These are phyloP conservation scores for Aaosphaeria pasadenensis DNA, from an alignment of 2,329 filamentous ascomycete species.

Conservation along the genomic window DNA sequence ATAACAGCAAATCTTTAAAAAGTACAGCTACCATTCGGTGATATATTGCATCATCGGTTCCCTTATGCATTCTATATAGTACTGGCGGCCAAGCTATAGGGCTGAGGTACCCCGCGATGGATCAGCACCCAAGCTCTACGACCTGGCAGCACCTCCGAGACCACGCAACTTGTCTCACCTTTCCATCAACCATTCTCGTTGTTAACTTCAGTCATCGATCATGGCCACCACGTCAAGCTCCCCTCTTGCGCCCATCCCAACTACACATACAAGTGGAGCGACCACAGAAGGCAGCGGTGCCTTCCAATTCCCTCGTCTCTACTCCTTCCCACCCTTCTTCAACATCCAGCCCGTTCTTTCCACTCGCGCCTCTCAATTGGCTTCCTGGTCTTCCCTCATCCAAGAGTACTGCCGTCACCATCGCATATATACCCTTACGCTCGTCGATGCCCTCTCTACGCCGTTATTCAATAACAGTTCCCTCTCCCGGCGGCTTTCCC, in stretches of 20 bases:
- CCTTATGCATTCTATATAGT: no score
- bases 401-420: constrained; percentile 79
- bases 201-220: no score
- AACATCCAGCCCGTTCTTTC: constrained; percentile 72
- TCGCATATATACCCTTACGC: constrained; percentile 70
- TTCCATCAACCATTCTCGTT: background rate
- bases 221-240: background rate
- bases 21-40: no score
- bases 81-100: background rate
- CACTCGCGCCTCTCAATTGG: constrained; percentile 71
- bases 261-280: constrained; percentile 3
- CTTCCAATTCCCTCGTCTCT: constrained; percentile 45
- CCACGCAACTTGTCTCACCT: no score
- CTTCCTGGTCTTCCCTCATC: constrained; percentile 83
- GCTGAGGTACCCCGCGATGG: background rate
- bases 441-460: constrained; percentile 55
- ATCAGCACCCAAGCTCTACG: no score
- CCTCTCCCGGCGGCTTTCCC: constrained; percentile 45
- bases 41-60: no score
- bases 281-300: background rate
- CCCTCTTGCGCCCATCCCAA: background rate
- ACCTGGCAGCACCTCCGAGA: no score
- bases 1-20: no score
- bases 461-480: constrained; percentile 54
- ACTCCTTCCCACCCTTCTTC: constrained; percentile 83